A percentile compares a stretch with the other conserved stretches of the same genome.
Conservation (phyloP, 2,329 filamentous ascomycete genomes). For the Tolypocladium amazonense region DNA sequence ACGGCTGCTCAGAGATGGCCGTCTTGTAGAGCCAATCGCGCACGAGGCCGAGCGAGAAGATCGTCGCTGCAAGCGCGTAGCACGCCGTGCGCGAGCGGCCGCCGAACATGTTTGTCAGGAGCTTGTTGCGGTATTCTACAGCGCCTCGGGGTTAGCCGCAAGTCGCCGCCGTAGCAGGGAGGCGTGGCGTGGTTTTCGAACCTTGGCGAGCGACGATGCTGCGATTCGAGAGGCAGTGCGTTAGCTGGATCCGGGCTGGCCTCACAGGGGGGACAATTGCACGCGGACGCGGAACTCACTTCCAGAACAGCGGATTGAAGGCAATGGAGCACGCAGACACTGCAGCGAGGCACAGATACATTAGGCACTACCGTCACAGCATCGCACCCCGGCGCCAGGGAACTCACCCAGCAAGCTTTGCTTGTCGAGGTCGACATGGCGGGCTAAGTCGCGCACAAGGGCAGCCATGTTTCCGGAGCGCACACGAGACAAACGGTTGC, state of each 20-base stretch:
- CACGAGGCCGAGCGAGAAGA: constrained; percentile 85
- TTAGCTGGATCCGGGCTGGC: not conserved
- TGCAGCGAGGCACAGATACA: constrained; percentile 22
- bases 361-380: not conserved
- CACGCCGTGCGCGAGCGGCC: constrained; percentile 71
- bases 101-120: constrained; percentile 77
- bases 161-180: constrained; percentile 4
- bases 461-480: constrained; percentile 25
- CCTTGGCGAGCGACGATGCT: constrained; percentile 79
- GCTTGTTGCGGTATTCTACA: constrained; percentile 81
- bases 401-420: constrained; percentile 54
- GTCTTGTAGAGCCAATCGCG: constrained; percentile 82
- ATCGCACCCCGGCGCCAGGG: not conserved
- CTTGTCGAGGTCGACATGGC: constrained; percentile 60
- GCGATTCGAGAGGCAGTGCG: constrained; percentile 1
- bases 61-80: constrained; percentile 78
- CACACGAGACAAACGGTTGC: not conserved
- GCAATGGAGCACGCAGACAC: constrained; percentile 73
- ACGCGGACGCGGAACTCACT: constrained; percentile 50
- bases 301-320: constrained; percentile 99
- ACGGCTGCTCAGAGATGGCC: constrained; percentile 66
- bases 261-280: not conserved
- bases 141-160: constrained; percentile 7
- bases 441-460: constrained; percentile 34
- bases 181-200: constrained; percentile 21